Evolutionary conservation across 768 basidiomycete genomes (phyloP).

Genomic region (Rhodosporidiobolus sp.): DNA sequence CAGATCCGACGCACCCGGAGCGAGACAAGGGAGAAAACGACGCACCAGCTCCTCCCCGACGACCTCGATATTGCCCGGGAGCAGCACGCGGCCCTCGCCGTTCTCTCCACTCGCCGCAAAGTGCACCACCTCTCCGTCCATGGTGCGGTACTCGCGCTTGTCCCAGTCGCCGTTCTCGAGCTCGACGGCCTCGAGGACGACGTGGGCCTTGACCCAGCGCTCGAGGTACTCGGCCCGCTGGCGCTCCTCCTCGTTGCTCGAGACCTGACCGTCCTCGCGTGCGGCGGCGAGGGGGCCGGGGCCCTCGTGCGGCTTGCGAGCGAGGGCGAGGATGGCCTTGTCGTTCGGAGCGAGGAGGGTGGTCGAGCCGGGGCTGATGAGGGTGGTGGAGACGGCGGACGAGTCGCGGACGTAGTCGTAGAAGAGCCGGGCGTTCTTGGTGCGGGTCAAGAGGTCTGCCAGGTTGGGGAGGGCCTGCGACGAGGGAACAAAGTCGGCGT

Average conservation of each 20-base stretch:
- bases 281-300: background rate
- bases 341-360: conserved; percentile 16
- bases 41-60: conserved; percentile 13
- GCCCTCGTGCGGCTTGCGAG: conserved; percentile 9
- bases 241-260: conserved; percentile 13
- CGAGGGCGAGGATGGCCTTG: conserved; percentile 10
- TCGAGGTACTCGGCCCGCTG: conserved; percentile 20
- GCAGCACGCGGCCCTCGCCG: background rate
- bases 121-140: background rate
- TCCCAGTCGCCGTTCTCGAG: background rate
- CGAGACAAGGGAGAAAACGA: background rate
- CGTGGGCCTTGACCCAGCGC: conserved; percentile 8
- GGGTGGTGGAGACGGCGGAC: conserved; percentile 13
- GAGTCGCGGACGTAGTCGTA: conserved; percentile 19
- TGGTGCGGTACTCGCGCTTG: background rate
- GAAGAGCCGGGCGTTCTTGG: conserved; percentile 3
- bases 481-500: background rate
- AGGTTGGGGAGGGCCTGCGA: background rate
- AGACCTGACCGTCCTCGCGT: background rate
- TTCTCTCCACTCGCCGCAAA: background rate
- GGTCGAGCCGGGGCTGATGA: conserved; percentile 1
- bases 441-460: conserved; percentile 12
- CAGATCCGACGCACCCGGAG: too few relatives aligned
- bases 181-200: background rate
- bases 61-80: conserved; percentile 18